Evolutionary conservation across 371 early-diverging fungal species (phyloP), one percentile per base, ranked within the genome.

Genomic region (Rhizomucor miehei): DNA sequence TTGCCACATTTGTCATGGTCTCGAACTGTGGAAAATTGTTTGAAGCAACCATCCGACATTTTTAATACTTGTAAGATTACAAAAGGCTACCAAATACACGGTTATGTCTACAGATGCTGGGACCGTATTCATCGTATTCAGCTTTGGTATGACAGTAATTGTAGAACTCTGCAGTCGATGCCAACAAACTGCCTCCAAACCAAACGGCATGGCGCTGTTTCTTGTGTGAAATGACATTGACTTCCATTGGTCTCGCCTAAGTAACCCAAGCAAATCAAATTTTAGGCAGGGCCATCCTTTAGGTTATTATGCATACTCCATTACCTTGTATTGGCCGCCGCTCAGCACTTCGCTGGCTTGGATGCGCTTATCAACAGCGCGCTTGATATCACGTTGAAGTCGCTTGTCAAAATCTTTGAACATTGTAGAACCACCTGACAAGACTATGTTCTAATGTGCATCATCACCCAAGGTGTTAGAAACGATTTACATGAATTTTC

Each of bases 381-480:
- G 86, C 77, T 92, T 91, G 58, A 98, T 92, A 64, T 98, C 97
- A 51, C 96, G 85, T 69, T 97, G 92, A 52, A 98, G 82, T 62
- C 98, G 89, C 73, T 89, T 88, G 60, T 89, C 91, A 76, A 98
- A 95, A 73, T 92, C 94, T 64, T 95, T 95, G 77, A 89, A 98
- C 94, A 98, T 95, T 49, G 98, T 98, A 13, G 97, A 96, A 19
- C 98, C 98, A 60, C 98, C 98, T 24, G 96, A 95, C 23, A 98
- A 78, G 10, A 98, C 98, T 80, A 98, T 96, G 71, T 98, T 97
- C 89, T 89, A 67, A 2, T n/a, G n/a, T n/a, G n/a, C n/a, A 3
- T 38, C 9, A 40, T 12, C 1, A 12, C n/a, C 43, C 16, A 56
- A n/a, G n/a, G n/a, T n/a, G 10, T 49, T 34, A 23, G 38, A 46